Conservation (phyloP, 441 rosid species). For the Cnidoscolus chayamansa region DNA sequence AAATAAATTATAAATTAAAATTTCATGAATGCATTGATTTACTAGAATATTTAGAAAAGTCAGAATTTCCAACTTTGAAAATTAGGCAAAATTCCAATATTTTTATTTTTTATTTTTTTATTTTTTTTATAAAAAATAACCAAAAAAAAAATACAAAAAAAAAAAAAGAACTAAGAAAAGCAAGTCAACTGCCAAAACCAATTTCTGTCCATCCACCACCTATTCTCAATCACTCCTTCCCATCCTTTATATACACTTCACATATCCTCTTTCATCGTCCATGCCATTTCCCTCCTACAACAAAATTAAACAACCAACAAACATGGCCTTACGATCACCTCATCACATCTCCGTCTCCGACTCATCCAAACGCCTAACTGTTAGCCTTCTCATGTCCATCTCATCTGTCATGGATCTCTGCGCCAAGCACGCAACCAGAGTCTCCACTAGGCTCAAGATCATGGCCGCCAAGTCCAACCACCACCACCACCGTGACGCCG, state of each 20-base stretch:
- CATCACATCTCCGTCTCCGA: constrained; percentile 13
- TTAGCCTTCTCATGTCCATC: constrained; percentile 37
- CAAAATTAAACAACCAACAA: not conserved
- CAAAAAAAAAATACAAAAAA: not conserved
- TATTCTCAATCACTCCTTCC: constrained; percentile 26
- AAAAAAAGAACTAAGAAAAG: not conserved
- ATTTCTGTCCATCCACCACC: constrained; percentile 30
- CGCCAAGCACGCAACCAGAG: constrained; percentile 45
- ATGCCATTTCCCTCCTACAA: not conserved
- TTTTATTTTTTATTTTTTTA: too few relatives aligned
- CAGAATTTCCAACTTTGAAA: too few relatives aligned
- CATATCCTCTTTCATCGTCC: not conserved
- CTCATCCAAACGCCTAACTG: constrained; percentile 35
- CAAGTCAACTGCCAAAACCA: constrained; percentile 21
- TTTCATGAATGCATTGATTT: too few relatives aligned
- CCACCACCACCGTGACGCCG: not conserved
- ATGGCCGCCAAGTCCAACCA: not conserved
- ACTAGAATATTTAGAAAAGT: too few relatives aligned
- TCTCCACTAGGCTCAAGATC: constrained; percentile 40
- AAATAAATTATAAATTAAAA: too few relatives aligned
- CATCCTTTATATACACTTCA: constrained; percentile 1
- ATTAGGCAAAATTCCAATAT: too few relatives aligned
- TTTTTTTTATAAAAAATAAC: too few relatives aligned
- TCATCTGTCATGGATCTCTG: constrained; percentile 38
- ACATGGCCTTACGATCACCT: constrained; percentile 30